Evolutionary conservation across 2,329 filamentous ascomycete genomes (phyloP).

Genomic region (Fusarium sublunatum): DNA sequence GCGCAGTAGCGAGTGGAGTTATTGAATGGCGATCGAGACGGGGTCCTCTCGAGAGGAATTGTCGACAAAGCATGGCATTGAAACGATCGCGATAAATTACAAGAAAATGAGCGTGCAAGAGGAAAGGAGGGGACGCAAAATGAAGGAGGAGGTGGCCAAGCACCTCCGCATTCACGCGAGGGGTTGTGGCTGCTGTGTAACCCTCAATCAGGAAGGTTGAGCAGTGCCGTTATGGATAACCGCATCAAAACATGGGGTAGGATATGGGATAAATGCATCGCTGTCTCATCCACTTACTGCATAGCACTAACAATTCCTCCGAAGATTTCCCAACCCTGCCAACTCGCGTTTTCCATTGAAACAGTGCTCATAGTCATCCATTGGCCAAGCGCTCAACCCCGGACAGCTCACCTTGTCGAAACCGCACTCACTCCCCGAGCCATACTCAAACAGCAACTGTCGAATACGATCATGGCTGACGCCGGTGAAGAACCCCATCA

Average conservation of each 20-base stretch:
- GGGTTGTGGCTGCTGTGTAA: conserved; percentile 41
- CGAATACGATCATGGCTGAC: conserved; percentile 77
- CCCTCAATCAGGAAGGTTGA: conserved; percentile 33
- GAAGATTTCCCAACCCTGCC: conserved; percentile 43
- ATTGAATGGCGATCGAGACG: conserved; percentile 37
- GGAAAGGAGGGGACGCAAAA: conserved; percentile 6
- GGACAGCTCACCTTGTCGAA: conserved; percentile 19
- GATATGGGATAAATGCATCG: conserved; percentile 19
- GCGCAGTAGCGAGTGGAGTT: conserved; percentile 38
- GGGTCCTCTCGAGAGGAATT: conserved; percentile 40
- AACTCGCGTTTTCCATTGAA: conserved; percentile 39
- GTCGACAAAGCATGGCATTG: conserved; percentile 48
- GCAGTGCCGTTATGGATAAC: conserved; percentile 22
- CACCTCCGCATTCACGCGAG: conserved; percentile 34
- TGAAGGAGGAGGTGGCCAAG: conserved; percentile 15
- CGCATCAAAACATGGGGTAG: conserved; percentile 35
- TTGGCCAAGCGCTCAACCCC: conserved; percentile 18
- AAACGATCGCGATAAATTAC: conserved; percentile 12
- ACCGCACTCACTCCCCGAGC: conserved; percentile 12
- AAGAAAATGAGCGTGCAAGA: not conserved
- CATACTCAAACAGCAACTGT: conserved; percentile 1
- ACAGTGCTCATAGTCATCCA: conserved; percentile 32
- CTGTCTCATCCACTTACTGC: not conserved
- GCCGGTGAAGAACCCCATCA: conserved; percentile 77
- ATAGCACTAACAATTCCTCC: conserved; percentile 27